Percentiles rank a stretch among this genome's conserved stretches.
Evolutionary conservation across 495 filamentous ascomycete genomes (phyloP).

Genomic region (Aspergillus asperescens): DNA sequence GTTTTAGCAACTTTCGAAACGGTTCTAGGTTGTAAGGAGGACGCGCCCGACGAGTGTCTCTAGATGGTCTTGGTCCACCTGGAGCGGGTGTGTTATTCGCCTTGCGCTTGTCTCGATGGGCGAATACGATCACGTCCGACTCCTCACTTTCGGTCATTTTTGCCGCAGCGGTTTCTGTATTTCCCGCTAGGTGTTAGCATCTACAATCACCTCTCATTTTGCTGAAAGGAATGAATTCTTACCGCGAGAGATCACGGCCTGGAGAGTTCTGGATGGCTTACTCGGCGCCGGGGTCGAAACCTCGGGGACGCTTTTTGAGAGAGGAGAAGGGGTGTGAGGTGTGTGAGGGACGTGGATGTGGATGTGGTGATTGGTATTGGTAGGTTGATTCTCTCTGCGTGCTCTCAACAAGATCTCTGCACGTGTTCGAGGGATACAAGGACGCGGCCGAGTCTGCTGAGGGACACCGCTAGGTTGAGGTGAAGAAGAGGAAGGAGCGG

Average conservation of each 20-base stretch:
- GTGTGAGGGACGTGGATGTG: neutral
- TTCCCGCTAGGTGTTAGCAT: neutral
- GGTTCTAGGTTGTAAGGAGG: neutral
- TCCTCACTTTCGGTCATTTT: conserved; percentile 2
- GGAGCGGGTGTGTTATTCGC: neutral
- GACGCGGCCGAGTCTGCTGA: neutral
- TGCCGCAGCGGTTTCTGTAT: neutral
- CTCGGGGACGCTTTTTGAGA: neutral
- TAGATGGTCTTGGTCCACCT: neutral
- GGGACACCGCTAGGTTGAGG: neutral
- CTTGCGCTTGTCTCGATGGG: neutral
- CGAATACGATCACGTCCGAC: conserved; percentile 13
- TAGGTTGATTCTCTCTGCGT: no score
- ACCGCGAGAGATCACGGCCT: neutral
- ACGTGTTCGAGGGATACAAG: neutral
- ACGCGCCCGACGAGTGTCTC: neutral
- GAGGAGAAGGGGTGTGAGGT: neutral
- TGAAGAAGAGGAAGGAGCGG: neutral
- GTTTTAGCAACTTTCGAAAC: neutral
- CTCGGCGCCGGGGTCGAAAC: neutral
- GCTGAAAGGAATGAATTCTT: neutral
- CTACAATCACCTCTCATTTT: neutral
- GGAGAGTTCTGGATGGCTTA: neutral
- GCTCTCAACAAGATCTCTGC: no score
- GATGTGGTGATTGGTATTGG: no score